These are phyloP conservation scores for Rhodotorula sp. DNA, from an alignment of 1,284 basidiomycete genomes.

Conservation along the genomic window DNA sequence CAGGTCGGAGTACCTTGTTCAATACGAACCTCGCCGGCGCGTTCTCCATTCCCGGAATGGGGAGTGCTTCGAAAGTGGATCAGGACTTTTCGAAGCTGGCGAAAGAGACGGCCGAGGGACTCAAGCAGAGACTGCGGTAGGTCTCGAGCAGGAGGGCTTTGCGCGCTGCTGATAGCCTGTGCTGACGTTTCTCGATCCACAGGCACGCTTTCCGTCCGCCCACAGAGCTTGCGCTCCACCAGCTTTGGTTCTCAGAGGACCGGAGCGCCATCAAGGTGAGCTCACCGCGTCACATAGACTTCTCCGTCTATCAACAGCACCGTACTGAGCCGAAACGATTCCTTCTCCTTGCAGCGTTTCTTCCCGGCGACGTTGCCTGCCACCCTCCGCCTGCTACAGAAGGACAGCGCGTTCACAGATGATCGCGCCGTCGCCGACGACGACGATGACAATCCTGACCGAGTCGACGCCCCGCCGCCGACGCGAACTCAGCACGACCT, in stretches of 20 bases:
- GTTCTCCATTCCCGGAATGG: background rate
- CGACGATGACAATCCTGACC: background rate
- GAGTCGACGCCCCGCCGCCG: background rate
- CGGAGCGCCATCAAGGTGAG: slow-evolving; percentile 23
- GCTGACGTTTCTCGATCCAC: background rate
- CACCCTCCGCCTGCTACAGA: slow-evolving; percentile 8
- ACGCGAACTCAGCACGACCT: slow-evolving; percentile 18
- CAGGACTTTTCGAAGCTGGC: slow-evolving; percentile 21
- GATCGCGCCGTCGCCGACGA: background rate
- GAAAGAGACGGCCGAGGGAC: slow-evolving; percentile 17
- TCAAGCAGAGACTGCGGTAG: slow-evolving; percentile 17
- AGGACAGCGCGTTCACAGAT: slow-evolving; percentile 12
- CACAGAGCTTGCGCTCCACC: slow-evolving; percentile 19
- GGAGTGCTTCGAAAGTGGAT: slow-evolving; percentile 8
- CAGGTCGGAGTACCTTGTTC: slow-evolving; percentile 20
- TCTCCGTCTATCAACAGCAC: background rate
- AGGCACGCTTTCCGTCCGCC: slow-evolving; percentile 19
- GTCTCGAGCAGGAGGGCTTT: background rate
- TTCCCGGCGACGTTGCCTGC: slow-evolving; percentile 20
- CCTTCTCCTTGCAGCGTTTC: slow-evolving; percentile 17
- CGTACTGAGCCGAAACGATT: background rate
- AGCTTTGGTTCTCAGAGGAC: slow-evolving; percentile 34
- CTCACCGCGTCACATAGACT: no score
- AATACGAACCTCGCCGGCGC: slow-evolving; percentile 29
- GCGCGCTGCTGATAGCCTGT: background rate